Evolutionary conservation across 352 stramenopile species (phyloP).

Genomic region (Phytophthora vignae): DNA sequence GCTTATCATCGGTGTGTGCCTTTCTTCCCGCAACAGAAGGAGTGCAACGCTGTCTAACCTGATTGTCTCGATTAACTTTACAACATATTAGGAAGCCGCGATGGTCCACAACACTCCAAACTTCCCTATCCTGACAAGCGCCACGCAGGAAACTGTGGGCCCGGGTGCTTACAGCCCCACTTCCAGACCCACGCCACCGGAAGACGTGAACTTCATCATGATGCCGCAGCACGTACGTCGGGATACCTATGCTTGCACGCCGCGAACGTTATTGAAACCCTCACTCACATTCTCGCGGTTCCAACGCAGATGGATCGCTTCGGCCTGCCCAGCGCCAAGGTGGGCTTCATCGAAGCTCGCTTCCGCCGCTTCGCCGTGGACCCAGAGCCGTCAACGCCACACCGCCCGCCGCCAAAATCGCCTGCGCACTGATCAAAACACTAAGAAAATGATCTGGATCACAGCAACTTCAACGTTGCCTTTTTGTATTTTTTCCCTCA

Average conservation of each 20-base stretch:
- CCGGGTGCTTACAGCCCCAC: conserved; percentile 59
- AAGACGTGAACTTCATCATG: conserved; percentile 78
- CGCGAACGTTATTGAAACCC: no score
- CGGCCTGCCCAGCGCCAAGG: conserved; percentile 50
- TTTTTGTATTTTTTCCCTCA: background rate
- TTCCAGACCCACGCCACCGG: conserved; percentile 27
- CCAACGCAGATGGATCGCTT: conserved; percentile 61
- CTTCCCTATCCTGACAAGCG: conserved; percentile 63
- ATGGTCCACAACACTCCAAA: conserved; percentile 83
- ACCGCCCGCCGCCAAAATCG: conserved; percentile 16
- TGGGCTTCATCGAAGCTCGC: conserved; percentile 68
- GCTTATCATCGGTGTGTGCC: conserved; percentile 60
- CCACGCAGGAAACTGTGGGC: conserved; percentile 59
- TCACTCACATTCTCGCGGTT: background rate
- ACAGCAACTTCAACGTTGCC: background rate
- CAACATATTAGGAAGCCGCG: no score
- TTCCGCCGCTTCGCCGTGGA: conserved; percentile 72
- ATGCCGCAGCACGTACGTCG: conserved; percentile 68
- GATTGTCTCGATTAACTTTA: no score
- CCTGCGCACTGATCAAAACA: conserved; percentile 1
- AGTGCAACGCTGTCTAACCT: no score
- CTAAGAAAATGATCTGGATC: no score
- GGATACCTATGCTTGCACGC: background rate
- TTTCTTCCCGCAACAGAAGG: no score
- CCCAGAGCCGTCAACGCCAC: conserved; percentile 35